These are phyloP conservation scores for Spergularia azorica DNA, from an alignment of 179 eudicot genomes.

Conservation along the genomic window DNA sequence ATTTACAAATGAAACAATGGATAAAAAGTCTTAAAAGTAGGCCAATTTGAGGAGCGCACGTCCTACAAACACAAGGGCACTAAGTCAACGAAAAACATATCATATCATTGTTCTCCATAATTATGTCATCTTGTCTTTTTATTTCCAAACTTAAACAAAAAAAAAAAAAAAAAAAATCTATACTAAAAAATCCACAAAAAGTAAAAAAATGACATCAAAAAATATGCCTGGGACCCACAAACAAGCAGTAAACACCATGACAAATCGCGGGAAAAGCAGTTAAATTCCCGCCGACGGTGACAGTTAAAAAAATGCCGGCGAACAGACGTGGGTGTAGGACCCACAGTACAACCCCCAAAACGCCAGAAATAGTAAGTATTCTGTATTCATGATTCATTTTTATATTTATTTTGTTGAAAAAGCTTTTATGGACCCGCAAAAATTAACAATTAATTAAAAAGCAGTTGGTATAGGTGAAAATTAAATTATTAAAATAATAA, in stretches of 20 bases:
- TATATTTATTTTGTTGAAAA: no score
- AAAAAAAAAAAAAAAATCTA: no score
- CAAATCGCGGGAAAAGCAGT: constrained; percentile 1
- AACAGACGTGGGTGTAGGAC: constrained; percentile 27
- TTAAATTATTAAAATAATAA: no score
- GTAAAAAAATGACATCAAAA: background rate
- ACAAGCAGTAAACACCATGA: background rate
- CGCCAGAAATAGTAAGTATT: background rate
- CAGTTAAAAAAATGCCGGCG: constrained; percentile 35
- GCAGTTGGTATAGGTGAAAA: constrained; percentile 24
- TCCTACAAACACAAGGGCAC: no score
- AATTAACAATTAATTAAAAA: background rate
- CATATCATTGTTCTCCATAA: background rate
- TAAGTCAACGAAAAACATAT: background rate
- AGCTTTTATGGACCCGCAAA: no score
- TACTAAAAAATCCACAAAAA: no score
- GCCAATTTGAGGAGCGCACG: constrained; percentile 10
- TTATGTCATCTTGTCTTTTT: background rate
- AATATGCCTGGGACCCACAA: background rate
- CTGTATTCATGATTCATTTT: no score
- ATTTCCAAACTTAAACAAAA: no score
- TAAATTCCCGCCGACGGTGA: constrained; percentile 17
- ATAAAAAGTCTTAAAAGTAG: constrained; percentile 1
- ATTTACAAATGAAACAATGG: background rate
- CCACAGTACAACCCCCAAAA: background rate